Conservation (phyloP, 2,329 filamentous ascomycete genomes). For the Penicillium crustosum region DNA sequence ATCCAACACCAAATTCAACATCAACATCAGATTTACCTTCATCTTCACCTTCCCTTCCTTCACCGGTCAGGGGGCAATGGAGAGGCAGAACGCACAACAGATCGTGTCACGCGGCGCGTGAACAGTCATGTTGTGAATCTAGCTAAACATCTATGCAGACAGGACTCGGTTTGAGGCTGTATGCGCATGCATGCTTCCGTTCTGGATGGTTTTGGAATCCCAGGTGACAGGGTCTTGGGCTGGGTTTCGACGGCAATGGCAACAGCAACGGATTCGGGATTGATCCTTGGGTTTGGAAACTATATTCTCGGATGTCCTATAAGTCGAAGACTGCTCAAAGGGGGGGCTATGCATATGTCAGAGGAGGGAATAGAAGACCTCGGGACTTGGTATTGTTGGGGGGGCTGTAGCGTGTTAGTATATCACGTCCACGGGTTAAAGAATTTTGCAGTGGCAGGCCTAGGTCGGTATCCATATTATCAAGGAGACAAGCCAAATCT, state of each 20-base stretch:
- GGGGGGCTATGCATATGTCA: not conserved
- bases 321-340: not conserved
- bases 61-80: not conserved
- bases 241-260: not conserved
- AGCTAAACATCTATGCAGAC: not conserved
- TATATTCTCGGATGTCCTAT: not conserved
- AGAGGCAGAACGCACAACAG: not conserved
- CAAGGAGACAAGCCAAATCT: not conserved
- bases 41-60: not conserved
- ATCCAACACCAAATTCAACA: not conserved
- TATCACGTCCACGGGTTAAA: no score
- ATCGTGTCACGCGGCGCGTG: not conserved
- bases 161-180: not conserved
- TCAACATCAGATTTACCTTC: not conserved
- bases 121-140: not conserved
- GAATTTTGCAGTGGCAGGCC: not conserved
- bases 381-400: not conserved
- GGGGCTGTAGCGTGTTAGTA: no score
- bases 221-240: not conserved
- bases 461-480: not conserved
- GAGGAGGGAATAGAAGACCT: not conserved
- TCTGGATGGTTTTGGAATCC: slow-evolving; percentile 1
- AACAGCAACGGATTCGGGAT: not conserved
- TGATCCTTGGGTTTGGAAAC: not conserved
- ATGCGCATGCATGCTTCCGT: not conserved